Evolutionary conservation across 2,329 filamentous ascomycete species (phyloP).

Genomic region (Ascocoryne sarcoides): DNA sequence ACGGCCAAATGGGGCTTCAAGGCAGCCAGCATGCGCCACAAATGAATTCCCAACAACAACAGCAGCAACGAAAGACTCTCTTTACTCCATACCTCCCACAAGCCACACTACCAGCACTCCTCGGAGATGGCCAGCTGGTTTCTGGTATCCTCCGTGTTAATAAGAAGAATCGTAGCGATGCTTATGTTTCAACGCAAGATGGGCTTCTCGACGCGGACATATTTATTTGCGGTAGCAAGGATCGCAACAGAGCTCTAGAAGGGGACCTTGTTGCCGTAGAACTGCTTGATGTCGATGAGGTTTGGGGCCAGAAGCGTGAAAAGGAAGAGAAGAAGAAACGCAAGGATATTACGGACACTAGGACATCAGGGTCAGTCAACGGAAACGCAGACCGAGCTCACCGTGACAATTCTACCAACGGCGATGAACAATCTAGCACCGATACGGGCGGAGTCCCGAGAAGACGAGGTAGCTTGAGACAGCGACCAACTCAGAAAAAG

Average conservation of each 20-base stretch:
- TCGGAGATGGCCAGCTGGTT: constrained; percentile 87
- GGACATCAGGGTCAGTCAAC: constrained; percentile 66
- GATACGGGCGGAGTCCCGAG: constrained; percentile 73
- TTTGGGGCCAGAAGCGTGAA: constrained; percentile 97
- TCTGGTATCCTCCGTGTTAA: constrained; percentile 96
- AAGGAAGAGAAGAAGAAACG: constrained; percentile 99
- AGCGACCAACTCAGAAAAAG: constrained; percentile 98
- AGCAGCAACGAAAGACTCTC: constrained; percentile 93
- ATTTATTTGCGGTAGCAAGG: constrained; percentile 98
- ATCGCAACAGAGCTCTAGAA: constrained; percentile 92
- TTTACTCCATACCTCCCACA: constrained; percentile 98
- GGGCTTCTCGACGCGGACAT: constrained; percentile 88
- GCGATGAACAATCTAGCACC: constrained; percentile 51
- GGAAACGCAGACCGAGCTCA: constrained; percentile 54
- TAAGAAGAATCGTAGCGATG: constrained; percentile 99
- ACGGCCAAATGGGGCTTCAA: constrained; percentile 60
- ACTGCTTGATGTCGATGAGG: constrained; percentile 93
- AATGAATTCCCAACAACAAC: constrained; percentile 62
- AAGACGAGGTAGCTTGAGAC: constrained; percentile 86
- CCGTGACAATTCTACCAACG: constrained; percentile 46
- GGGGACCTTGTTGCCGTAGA: constrained; percentile 94
- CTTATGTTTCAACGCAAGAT: constrained; percentile 91
- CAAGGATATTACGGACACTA: constrained; percentile 94
- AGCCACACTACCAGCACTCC: constrained; percentile 80
- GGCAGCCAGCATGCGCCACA: constrained; percentile 63